Evolutionary conservation across 1,284 basidiomycete species (phyloP), one percentile per base, ranked within the genome.

Genomic region (Leucoagaricus sp.): DNA sequence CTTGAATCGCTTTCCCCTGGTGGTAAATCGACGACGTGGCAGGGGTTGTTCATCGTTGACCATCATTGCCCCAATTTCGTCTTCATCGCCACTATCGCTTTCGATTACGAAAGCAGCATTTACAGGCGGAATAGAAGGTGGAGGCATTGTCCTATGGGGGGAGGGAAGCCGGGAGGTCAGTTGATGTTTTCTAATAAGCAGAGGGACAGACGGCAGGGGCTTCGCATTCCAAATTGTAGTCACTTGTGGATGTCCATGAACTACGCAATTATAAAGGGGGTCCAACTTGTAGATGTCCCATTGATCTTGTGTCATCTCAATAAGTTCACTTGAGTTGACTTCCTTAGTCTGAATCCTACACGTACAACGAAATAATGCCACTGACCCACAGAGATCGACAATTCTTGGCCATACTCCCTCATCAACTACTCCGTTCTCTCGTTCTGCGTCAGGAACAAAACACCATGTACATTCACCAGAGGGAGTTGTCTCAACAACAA

Each of bases 211-310:
- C 59, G 57, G 46, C 62, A 65, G 28, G 67, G 38, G 49, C 31
- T n/a, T n/a, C n/a, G 42, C 65, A 44, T 61, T 64, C 15, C 53
- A 68, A 12, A 70, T 72, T 40, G 85, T 78, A 2, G 70, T 69
- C 6, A 78, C 68, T 17, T 77, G 68, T 8, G 74, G 69, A 7
- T 83, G 81, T 38, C 68, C 65, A 6, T 73, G 78, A 5, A 90
- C 82, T 57, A 73, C 69, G 63, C 89, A 91, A 28, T 82, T 78
- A 62, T 89, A 91, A 17, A 70, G 68, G 1, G 84, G 82, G 64
- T 91, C 89, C 12, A 91, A 77, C 67, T 91, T 91, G 72, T 91
- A 86, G 34, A 91, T 84, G 59, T 91, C 89, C 89, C 89, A 91
- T 67, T 91, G 87, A 36, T 91, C 87, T 65, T 87, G 84, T 29